Evolutionary conservation across 1,139 yeast genomes (phyloP).

Genomic region (Blastobotrys malaysiensis): DNA sequence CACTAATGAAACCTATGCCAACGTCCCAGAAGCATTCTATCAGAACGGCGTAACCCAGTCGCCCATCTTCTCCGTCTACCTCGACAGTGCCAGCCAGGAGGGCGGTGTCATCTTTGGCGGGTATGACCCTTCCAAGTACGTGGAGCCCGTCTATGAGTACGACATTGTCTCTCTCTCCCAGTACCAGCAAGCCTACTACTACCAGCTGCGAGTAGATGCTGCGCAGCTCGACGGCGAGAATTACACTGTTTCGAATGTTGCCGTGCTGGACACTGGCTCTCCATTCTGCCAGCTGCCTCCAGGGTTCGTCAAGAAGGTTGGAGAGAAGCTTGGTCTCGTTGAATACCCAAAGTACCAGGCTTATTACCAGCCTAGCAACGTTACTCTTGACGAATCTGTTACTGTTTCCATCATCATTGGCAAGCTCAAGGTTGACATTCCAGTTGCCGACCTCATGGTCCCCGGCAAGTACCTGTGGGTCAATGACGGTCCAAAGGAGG

Average conservation of each 20-base stretch:
- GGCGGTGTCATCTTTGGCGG: conserved; percentile 56
- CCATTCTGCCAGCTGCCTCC: conserved; percentile 32
- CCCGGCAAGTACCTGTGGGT: conserved; percentile 34
- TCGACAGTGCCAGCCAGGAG: conserved; percentile 31
- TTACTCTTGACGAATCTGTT: conserved; percentile 16
- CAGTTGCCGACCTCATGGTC: conserved; percentile 26
- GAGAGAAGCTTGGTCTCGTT: conserved; percentile 22
- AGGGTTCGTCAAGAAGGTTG: conserved; percentile 28
- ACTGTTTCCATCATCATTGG: conserved; percentile 25
- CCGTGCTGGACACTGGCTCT: conserved; percentile 47
- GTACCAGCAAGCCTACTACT: conserved; percentile 18
- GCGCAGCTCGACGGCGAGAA: conserved; percentile 20
- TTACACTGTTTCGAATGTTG: conserved; percentile 34
- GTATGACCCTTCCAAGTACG: conserved; percentile 46
- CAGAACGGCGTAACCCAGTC: conserved; percentile 48
- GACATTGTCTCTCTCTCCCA: conserved; percentile 15
- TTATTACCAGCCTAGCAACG: conserved; percentile 21
- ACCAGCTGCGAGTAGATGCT: conserved; percentile 22
- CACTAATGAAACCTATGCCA: conserved; percentile 38
- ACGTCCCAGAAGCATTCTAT: conserved; percentile 57
- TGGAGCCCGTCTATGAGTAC: conserved; percentile 27
- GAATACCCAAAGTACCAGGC: conserved; percentile 26
- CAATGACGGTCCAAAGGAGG: conserved; percentile 27
- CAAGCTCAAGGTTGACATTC: conserved; percentile 24
- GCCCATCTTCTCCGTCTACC: conserved; percentile 48